Evolutionary conservation across 352 stramenopile genomes (phyloP).

Genomic region (Pythium aquatile): DNA sequence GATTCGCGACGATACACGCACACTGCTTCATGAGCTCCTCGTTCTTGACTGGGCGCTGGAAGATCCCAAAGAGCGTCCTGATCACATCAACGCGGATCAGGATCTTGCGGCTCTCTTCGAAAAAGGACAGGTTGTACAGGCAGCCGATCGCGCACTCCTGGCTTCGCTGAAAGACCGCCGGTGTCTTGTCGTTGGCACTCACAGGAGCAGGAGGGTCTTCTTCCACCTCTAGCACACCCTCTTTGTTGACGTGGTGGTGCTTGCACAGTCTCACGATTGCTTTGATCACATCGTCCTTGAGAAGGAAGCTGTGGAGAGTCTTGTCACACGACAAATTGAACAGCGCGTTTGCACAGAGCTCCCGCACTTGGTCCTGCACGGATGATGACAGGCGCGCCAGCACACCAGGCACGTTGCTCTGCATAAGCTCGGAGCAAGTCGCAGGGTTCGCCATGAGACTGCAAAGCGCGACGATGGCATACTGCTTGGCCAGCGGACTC

Average conservation of each 20-base stretch:
- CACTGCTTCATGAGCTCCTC: conserved; percentile 71
- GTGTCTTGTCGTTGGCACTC: conserved; percentile 40
- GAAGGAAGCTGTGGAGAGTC: conserved; percentile 54
- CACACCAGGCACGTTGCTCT: conserved; percentile 61
- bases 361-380: conserved; percentile 53
- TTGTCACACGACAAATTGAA: conserved; percentile 83
- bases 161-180: conserved; percentile 44
- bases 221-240: conserved; percentile 52
- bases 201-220: conserved; percentile 35
- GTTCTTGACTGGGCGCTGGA: conserved; percentile 60
- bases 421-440: conserved; percentile 62
- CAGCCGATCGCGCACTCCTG: conserved; percentile 76
- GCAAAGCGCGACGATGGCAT: conserved; percentile 66
- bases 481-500: conserved; percentile 57
- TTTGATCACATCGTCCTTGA: conserved; percentile 74
- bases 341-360: conserved; percentile 70
- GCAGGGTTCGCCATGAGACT: conserved; percentile 57
- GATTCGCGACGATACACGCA: conserved; percentile 61
- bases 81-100: conserved; percentile 63
- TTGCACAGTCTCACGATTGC: conserved; percentile 68
- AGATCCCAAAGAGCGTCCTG: conserved; percentile 61
- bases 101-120: conserved; percentile 55
- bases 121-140: conserved; percentile 81
- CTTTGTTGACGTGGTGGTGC: conserved; percentile 39
- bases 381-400: conserved; percentile 44